phyloP scores from a whole-genome alignment of 2,329 filamentous ascomycete species.

The Diplodia seriata region DNA sequence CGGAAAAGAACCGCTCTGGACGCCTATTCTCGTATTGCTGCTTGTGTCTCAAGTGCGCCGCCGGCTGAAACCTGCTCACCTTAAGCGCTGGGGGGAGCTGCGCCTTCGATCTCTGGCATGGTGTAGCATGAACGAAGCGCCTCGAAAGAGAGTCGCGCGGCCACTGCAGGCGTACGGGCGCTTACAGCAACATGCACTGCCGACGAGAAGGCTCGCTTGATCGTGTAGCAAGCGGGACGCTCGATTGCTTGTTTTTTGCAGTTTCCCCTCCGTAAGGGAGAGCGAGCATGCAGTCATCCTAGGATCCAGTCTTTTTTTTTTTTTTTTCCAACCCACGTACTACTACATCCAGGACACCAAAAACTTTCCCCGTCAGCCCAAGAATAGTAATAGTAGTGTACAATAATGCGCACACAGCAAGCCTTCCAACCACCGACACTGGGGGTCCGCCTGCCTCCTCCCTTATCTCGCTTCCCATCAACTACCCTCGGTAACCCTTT shows the following conservation, averaged over 20 bases:
- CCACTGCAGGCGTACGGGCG: background rate
- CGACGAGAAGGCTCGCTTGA: no score
- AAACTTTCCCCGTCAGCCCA: no score
- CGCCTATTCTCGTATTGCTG: background rate
- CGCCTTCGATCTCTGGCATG: background rate
- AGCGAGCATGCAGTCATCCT: no score
- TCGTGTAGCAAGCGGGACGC: no score
- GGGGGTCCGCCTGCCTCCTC: background rate
- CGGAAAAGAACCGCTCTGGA: no score
- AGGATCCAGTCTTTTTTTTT: no score
- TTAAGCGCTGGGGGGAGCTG: background rate
- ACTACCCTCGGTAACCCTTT: background rate
- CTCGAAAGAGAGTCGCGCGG: background rate
- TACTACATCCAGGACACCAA: no score
- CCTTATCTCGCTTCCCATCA: background rate
- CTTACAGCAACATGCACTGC: background rate
- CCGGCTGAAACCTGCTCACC: background rate
- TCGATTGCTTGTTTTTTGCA: no score
- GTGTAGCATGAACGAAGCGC: background rate
- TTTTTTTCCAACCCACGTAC: no score
- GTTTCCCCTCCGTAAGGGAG: no score
- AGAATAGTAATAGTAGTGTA: no score
- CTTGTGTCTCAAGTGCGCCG: background rate
- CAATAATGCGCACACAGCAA: no score
- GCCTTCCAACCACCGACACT: background rate